These are phyloP conservation scores for Pyrenopolyporus hunteri DNA, from an alignment of 495 filamentous ascomycete species.

Conservation along the genomic window DNA sequence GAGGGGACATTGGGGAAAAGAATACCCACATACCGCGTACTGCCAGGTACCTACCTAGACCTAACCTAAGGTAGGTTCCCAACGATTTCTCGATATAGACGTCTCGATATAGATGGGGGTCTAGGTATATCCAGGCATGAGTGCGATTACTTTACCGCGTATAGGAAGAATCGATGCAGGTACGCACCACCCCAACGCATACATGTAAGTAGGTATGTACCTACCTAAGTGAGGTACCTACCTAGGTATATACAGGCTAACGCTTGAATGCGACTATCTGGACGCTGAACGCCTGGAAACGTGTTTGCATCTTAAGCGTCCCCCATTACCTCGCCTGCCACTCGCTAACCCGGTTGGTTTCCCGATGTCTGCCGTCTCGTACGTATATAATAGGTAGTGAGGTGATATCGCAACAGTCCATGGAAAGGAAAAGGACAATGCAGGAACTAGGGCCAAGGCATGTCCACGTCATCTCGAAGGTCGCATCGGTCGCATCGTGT, in stretches of 20 bases:
- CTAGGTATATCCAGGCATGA: too few relatives aligned
- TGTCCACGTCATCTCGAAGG: conserved; percentile 30
- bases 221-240: not conserved
- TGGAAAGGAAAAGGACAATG: not conserved
- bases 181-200: too few relatives aligned
- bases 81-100: conserved; percentile 16
- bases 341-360: conserved; percentile 14
- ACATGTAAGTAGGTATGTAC: not conserved
- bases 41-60: too few relatives aligned
- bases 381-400: not conserved
- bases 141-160: too few relatives aligned
- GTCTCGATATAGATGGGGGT: too few relatives aligned
- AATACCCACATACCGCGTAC: too few relatives aligned
- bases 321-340: not conserved
- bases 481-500: conserved; percentile 17
- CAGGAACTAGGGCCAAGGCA: conserved; percentile 22
- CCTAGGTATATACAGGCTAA: conserved; percentile 4
- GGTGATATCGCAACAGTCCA: not conserved
- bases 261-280: not conserved
- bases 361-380: conserved; percentile 12
- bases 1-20: too few relatives aligned
- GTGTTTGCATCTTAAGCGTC: conserved; percentile 23
- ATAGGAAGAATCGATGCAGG: too few relatives aligned
- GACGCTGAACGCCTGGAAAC: conserved; percentile 18
- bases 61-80: conserved; percentile 12